These are phyloP conservation scores for Dactylellina leptospora DNA, from an alignment of 2,329 filamentous ascomycete genomes.

Conservation along the genomic window DNA sequence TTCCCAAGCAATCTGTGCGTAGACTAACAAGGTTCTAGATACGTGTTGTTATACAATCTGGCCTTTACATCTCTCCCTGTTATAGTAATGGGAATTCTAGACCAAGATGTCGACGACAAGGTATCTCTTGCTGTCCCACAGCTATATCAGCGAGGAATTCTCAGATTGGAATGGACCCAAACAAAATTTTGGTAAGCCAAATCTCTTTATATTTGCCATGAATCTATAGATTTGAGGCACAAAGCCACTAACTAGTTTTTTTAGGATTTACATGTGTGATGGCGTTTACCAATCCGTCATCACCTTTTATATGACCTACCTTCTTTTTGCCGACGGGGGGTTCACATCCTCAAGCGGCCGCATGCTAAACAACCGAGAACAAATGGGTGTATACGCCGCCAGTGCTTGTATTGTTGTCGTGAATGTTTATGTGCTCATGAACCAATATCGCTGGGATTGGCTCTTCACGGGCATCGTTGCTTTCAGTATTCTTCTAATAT, in stretches of 20 bases:
- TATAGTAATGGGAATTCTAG: slow-evolving; percentile 93
- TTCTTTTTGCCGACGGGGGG: slow-evolving; percentile 75
- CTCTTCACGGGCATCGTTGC: slow-evolving; percentile 82
- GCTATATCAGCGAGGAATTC: slow-evolving; percentile 92
- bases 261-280: slow-evolving; percentile 90
- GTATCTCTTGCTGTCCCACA: slow-evolving; percentile 94
- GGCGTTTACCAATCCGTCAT: slow-evolving; percentile 94
- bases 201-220: background rate
- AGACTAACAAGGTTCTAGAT: slow-evolving; percentile 60
- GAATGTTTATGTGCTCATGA: slow-evolving; percentile 93
- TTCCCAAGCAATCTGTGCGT: background rate
- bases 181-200: slow-evolving; percentile 88
- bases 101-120: slow-evolving; percentile 94
- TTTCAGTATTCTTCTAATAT: slow-evolving; percentile 86
- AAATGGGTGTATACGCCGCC: slow-evolving; percentile 87
- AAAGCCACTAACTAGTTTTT: background rate
- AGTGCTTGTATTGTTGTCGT: slow-evolving; percentile 85
- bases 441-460: slow-evolving; percentile 99
- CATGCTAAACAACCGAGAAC: slow-evolving; percentile 78
- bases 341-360: slow-evolving; percentile 77
- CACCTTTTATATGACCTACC: slow-evolving; percentile 90
- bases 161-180: slow-evolving; percentile 95
- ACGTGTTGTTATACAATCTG: slow-evolving; percentile 95
- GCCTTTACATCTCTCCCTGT: slow-evolving; percentile 95
- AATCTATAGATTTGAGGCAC: background rate